Percentiles rank a stretch among this genome's conserved stretches.
Evolutionary conservation across 768 basidiomycete species (phyloP).

Genomic region (Termitomyces sp.): DNA sequence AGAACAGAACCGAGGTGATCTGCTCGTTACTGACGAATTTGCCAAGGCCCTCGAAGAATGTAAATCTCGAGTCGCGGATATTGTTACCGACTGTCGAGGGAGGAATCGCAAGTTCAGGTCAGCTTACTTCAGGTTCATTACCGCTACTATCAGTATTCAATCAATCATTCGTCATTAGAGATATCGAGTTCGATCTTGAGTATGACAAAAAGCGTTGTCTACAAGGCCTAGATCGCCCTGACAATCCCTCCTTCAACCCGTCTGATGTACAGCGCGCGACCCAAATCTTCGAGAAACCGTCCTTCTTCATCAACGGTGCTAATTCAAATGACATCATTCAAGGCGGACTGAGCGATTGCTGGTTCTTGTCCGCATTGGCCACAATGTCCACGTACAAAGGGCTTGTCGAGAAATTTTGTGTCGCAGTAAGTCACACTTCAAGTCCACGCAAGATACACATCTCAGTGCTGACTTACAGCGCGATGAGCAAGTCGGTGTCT

Average conservation of each 20-base stretch:
- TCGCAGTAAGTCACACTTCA: slow-evolving; percentile 29
- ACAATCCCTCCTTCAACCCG: slow-evolving; percentile 3
- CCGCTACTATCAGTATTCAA: neutral
- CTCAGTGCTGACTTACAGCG: slow-evolving; percentile 22
- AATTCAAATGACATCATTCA: slow-evolving; percentile 42
- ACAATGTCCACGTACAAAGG: slow-evolving; percentile 39
- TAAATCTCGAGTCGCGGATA: slow-evolving; percentile 34
- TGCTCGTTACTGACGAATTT: slow-evolving; percentile 44
- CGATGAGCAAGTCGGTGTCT: slow-evolving; percentile 49
- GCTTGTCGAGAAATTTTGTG: slow-evolving; percentile 49
- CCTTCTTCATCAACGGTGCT: slow-evolving; percentile 42
- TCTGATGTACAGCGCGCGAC: slow-evolving; percentile 41
- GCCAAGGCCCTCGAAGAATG: slow-evolving; percentile 40
- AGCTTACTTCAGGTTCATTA: neutral
- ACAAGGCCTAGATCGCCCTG: slow-evolving; percentile 25
- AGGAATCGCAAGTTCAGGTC: slow-evolving; percentile 45
- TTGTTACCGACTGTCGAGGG: slow-evolving; percentile 36
- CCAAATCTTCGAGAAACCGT: slow-evolving; percentile 47
- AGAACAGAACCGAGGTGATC: slow-evolving; percentile 18
- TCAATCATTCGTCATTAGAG: neutral
- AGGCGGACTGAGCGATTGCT: slow-evolving; percentile 46
- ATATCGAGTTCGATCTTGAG: slow-evolving; percentile 47
- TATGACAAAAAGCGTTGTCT: slow-evolving; percentile 38
- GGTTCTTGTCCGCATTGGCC: slow-evolving; percentile 49
- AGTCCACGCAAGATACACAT: neutral